Evolutionary conservation across 2,329 filamentous ascomycete genomes (phyloP), one percentile per base, ranked within the genome.

Genomic region (Botrytis porri): DNA sequence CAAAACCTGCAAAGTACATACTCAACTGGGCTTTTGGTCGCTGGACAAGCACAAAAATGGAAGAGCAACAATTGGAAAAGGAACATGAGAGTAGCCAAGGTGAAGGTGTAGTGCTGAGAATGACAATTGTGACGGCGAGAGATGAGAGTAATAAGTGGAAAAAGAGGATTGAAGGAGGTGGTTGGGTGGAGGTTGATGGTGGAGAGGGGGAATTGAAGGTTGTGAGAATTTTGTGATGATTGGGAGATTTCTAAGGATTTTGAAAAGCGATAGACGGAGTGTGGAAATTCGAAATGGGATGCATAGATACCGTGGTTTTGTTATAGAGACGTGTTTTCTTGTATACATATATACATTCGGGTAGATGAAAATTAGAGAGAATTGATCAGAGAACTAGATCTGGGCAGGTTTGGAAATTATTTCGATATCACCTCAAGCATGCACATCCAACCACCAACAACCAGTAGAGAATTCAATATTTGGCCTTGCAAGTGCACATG

Each of bases 11-110:
- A 25, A 86, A 93, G 72, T 98, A 96, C 80, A 97, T 99, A 62
- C 87, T 99, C 74, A 99, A 99, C 82, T 99, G 96, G 96, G 96
- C 96, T 0, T 99, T 99, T 83, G 94, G 94, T 0, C 88, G 96
- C 43, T 99, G 96, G 95, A 97, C 90, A 0, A 97, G 95, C 80
- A 97, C 94, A 2, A 86, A 88, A 9, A 83, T 90, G 7, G 59
- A 70, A 48, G 79, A 87, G 6, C 79, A 81, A 0, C 59, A 69
- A 43, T 79, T 80, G 1, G 80, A 80, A 2, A 80, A 79, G 16
- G 87, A 90, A 81, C 87, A 90, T 80, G 81, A 85, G 76, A 86
- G 88, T 51, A 87, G 87, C 78, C 82, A 85, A 51, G 84, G 91
- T 64, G 45, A 51, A 66, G 45, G 64, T 1, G 82, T 85, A 1